Evolutionary conservation across 2,329 filamentous ascomycete genomes (phyloP).

Genomic region (Raffaelea ambrosiae): DNA sequence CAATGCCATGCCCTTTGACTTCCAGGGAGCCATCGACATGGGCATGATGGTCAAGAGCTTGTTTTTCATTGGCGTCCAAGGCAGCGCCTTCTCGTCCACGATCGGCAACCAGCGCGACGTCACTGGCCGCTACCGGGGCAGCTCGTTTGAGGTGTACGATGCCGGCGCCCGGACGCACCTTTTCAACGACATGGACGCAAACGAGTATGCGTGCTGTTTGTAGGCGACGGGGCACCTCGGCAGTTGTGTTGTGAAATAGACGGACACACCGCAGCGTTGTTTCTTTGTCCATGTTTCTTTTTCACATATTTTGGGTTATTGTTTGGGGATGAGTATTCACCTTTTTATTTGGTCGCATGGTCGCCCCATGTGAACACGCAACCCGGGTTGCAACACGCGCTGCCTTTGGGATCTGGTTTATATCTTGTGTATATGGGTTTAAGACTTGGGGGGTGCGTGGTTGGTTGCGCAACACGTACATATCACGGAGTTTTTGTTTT

Average conservation of each 20-base stretch:
- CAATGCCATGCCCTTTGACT: conserved; percentile 22
- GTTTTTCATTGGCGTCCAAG: conserved; percentile 25
- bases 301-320: too few species aligned
- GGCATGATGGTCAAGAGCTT: conserved; percentile 21
- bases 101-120: conserved; percentile 23
- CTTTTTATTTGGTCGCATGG: too few species aligned
- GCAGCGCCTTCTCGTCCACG: conserved; percentile 24
- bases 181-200: conserved; percentile 22
- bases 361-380: too few species aligned
- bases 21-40: conserved; percentile 28
- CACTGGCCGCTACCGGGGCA: conserved; percentile 25
- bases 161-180: conserved; percentile 24
- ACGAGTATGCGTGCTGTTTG: conserved; percentile 23
- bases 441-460: too few species aligned
- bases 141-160: conserved; percentile 17
- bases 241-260: background rate
- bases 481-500: too few species aligned
- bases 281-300: background rate
- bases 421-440: too few species aligned
- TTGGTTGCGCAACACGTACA: too few species aligned
- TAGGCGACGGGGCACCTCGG: conserved; percentile 7
- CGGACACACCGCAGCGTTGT: background rate
- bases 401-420: too few species aligned
- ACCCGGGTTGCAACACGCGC: too few species aligned
- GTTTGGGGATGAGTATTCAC: too few species aligned